Conservation (phyloP, 2,329 filamentous ascomycete genomes). For the Mollisia scopiformis region DNA sequence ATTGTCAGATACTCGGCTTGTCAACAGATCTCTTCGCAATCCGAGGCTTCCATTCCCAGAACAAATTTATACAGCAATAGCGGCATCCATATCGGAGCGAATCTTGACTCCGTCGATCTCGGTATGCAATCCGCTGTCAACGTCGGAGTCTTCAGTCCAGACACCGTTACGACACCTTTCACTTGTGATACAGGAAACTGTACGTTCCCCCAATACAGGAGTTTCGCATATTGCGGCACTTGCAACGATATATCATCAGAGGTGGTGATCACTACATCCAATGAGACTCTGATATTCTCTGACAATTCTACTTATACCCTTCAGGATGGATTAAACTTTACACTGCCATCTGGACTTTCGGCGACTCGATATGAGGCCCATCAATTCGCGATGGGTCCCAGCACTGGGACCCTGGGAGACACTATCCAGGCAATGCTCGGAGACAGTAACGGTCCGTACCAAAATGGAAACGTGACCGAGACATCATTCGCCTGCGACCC, state of each 20-base stretch:
- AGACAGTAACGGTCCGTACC: constrained; percentile 1
- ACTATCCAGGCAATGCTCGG: not conserved
- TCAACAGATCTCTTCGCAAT: not conserved
- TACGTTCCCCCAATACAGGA: constrained; percentile 13
- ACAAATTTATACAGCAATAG: constrained; percentile 8
- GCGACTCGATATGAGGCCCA: not conserved
- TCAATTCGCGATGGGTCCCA: not conserved
- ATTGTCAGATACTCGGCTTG: constrained; percentile 12
- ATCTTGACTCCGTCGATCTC: constrained; percentile 2
- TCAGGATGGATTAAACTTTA: not conserved
- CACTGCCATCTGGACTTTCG: not conserved
- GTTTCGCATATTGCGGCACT: not conserved
- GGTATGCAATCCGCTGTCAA: constrained; percentile 14
- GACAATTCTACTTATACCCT: not conserved
- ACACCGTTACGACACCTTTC: constrained; percentile 4
- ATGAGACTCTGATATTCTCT: not conserved
- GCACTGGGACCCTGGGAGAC: not conserved
- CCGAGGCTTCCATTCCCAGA: constrained; percentile 4
- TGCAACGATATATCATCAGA: not conserved
- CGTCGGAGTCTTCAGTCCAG: constrained; percentile 12
- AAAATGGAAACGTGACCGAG: not conserved
- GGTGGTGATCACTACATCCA: not conserved
- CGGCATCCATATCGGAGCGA: not conserved
- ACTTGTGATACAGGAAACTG: constrained; percentile 22
- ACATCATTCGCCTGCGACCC: not conserved